Evolutionary conservation across 1,284 basidiomycete species (phyloP), one percentile per base, ranked within the genome.

Genomic region (Cryptococcus jaspeensis): DNA sequence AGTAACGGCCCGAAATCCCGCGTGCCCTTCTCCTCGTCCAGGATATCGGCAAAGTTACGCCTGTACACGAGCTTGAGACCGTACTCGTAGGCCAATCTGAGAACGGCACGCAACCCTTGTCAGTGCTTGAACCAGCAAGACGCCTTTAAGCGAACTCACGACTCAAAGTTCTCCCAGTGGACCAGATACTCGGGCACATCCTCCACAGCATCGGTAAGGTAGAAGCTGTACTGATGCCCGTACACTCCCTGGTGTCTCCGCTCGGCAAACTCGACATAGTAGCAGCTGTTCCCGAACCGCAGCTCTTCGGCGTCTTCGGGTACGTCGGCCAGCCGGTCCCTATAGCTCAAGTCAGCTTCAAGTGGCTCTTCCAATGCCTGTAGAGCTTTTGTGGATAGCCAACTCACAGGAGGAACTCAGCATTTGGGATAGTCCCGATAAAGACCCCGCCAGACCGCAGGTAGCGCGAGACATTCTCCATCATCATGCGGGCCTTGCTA

Each of bases 171-270:
- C 37, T 92, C 87, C 93, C 95, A 99, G 55, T 87, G 84, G 9
- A 99, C 95, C 48, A 99, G 82, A 69, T 95, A 99, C 74, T 99
- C 96, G 2, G 94, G 94, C 32, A 98, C 94, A 69, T 98, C 87
- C 66, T 92, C 92, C 4, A 99, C 94, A 1, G 96, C 96, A 70
- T 99, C 96, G 69, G 85, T 80, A 35, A 99, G 83, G 79, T 85
- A 97, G 81, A 99, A 99, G 73, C 84, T 87, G 73, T 99, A 99
- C 56, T 88, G 86, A 75, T 97, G 90, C 4, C 96, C 96, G 70
- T 88, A 95, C 13, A 86, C 65, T 8, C 87, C 85, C 52, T 82
- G 80, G 56, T 84, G 80, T 11, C 81, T 77, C 22, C 73, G 59
- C 83, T 79, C 85, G 62, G 91, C 87, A 71, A 99, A 99, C 39